Percentiles rank a stretch among this genome's conserved stretches.
These are phyloP conservation scores for Ephemerocybe angulata DNA, from an alignment of 768 basidiomycete species.

Conservation along the genomic window DNA sequence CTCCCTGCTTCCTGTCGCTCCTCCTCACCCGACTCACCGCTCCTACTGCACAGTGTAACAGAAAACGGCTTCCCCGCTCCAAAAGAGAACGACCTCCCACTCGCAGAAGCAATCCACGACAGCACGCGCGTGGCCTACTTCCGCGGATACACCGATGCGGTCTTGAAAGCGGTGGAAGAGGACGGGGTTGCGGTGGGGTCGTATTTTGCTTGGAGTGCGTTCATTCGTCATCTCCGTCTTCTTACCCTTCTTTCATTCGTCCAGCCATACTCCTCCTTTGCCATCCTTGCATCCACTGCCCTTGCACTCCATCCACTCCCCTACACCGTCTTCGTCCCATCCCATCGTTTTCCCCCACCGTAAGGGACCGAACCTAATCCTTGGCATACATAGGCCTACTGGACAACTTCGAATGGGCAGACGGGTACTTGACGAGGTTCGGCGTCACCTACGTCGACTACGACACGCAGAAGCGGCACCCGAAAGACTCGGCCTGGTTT, in stretches of 20 bases:
- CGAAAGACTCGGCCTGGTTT: constrained; percentile 58
- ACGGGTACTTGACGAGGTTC: constrained; percentile 64
- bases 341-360: too few relatives aligned
- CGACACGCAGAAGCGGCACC: constrained; percentile 56
- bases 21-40: background rate
- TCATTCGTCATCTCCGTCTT: too few relatives aligned
- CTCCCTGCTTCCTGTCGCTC: background rate
- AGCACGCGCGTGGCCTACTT: constrained; percentile 61
- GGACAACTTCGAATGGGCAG: constrained; percentile 74
- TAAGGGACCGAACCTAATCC: background rate
- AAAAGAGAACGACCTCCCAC: constrained; percentile 45
- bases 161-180: constrained; percentile 50
- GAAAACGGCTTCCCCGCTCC: constrained; percentile 70
- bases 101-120: constrained; percentile 51
- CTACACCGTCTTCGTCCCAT: too few relatives aligned
- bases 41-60: constrained; percentile 42
- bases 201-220: constrained; percentile 68
- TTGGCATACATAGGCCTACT: constrained; percentile 43
- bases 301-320: too few relatives aligned
- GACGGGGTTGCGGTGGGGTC: constrained; percentile 57
- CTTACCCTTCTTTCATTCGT: background rate
- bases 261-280: background rate
- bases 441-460: constrained; percentile 70
- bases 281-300: too few relatives aligned
- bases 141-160: constrained; percentile 47